Conservation (phyloP, 352 stramenopile genomes). For the Peronospora destructor region DNA sequence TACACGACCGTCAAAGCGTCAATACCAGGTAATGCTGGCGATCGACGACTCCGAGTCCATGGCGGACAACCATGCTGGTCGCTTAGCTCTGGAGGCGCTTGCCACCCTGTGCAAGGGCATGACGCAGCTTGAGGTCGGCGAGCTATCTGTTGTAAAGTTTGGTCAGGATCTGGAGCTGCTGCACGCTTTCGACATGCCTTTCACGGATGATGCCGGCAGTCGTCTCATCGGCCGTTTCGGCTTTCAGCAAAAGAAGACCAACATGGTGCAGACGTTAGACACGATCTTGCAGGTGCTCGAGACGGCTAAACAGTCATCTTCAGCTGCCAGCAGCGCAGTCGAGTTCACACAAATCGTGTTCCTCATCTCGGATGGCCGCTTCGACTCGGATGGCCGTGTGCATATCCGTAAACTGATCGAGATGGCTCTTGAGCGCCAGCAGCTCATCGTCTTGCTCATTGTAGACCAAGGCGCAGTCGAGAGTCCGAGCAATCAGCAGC, state of each 20-base stretch:
- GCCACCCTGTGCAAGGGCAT: conserved; percentile 96
- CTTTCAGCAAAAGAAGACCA: conserved; percentile 96
- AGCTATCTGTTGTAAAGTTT: conserved; percentile 92
- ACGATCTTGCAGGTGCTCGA: conserved; percentile 89
- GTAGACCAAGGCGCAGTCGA: conserved; percentile 82
- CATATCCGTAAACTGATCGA: conserved; percentile 93
- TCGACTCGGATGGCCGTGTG: conserved; percentile 94
- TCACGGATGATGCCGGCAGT: conserved; percentile 93
- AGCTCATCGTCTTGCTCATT: conserved; percentile 97
- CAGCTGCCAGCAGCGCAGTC: conserved; percentile 43
- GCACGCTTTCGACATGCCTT: conserved; percentile 94
- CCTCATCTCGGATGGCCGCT: conserved; percentile 97
- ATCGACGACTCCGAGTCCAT: conserved; percentile 99
- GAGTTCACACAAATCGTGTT: conserved; percentile 97
- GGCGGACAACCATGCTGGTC: conserved; percentile 93
- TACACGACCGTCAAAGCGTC: conserved; percentile 96
- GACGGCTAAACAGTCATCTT: conserved; percentile 54
- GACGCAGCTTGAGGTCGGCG: conserved; percentile 95
- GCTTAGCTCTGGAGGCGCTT: conserved; percentile 93
- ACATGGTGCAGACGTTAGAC: conserved; percentile 93
- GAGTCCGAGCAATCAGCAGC: conserved; percentile 27
- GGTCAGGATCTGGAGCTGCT: conserved; percentile 95
- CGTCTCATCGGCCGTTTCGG: conserved; percentile 92
- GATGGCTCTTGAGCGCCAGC: conserved; percentile 95
- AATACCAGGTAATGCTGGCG: conserved; percentile 98